These are phyloP conservation scores for Zygoascus meyerae DNA, from an alignment of 1,139 yeast genomes.

Conservation along the genomic window DNA sequence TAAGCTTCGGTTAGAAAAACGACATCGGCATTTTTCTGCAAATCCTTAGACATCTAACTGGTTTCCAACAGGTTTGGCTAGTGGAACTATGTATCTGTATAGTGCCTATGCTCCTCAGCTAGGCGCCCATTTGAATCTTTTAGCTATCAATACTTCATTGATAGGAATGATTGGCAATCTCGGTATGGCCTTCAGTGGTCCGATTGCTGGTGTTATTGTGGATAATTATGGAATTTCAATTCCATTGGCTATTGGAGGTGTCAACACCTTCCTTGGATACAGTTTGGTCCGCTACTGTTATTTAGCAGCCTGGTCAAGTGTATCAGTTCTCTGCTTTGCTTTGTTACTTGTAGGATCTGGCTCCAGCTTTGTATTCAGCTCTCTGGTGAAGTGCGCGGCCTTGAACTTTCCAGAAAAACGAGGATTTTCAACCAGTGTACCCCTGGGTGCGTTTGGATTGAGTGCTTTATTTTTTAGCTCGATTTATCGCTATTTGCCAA, in stretches of 20 bases:
- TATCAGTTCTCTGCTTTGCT: constrained; percentile 28
- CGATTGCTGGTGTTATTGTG: constrained; percentile 55
- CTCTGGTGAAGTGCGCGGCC: constrained; percentile 40
- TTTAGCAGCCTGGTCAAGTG: constrained; percentile 19
- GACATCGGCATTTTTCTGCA: not conserved
- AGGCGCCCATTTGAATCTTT: constrained; percentile 45
- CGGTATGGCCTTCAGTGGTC: constrained; percentile 57
- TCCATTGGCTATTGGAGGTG: constrained; percentile 30
- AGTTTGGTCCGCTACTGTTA: constrained; percentile 27
- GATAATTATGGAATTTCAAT: constrained; percentile 42
- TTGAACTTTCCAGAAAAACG: constrained; percentile 35
- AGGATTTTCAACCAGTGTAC: constrained; percentile 39
- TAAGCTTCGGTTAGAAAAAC: constrained; percentile 9
- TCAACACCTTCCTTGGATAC: constrained; percentile 31
- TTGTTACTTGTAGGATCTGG: constrained; percentile 35
- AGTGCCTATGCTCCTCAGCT: constrained; percentile 63
- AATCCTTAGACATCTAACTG: not conserved
- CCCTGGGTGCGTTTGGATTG: constrained; percentile 41
- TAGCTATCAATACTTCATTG: constrained; percentile 50
- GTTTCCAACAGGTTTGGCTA: constrained; percentile 35
- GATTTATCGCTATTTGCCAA: constrained; percentile 14
- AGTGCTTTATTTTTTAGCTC: constrained; percentile 37
- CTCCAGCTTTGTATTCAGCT: constrained; percentile 36
- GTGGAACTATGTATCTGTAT: constrained; percentile 60
- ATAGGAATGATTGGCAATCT: constrained; percentile 57